Evolutionary conservation across 345 rosid species (phyloP), one percentile per base, ranked within the genome.

Genomic region (Passiflora organensis): DNA sequence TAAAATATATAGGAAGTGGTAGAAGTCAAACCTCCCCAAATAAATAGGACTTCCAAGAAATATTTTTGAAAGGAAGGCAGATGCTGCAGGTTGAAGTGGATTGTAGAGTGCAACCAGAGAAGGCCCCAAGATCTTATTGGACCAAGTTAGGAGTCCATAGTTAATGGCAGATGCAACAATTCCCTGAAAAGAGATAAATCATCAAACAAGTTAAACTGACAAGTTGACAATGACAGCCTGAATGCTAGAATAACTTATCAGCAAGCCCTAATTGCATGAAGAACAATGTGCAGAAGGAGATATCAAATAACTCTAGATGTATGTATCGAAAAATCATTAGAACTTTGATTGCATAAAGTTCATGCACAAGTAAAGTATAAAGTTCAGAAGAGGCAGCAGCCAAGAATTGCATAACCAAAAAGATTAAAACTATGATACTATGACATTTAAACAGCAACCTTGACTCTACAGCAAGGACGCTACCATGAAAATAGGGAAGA

Each of bases 101-200:
- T 80, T 77, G 81, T 93, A 93, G 20, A 93, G 90, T 60, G 99
- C 87, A 60, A 93, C 99, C 79, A 93, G 72, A 53, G 99, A 74
- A 49, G 99, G 99, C 39, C 96, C 99, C 67, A 93, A 63, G 53
- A 86, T 86, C 80, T 93, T 93, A 74, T 93, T 93, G 55, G 87
- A 93, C 99, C 99, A 93, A 17, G 99, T 89, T 54, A 93, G 51
- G n/a, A 93, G 75, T 60, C 91, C 96, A 73, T 80, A 93, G 74
- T 84, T 89, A 42, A 93, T 61, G 39, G 99, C 96, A 63, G 99
- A 89, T 21, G 96, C 95, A 56, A 86, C 66, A 65, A 76, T 65
- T 62, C 99, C 95, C 96, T 89, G 67, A 48, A 47, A 72, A 66
- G 8, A 28, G 53, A 69, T 45, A 62, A 11, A 39, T 23, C 45